Evolutionary conservation across 2,329 filamentous ascomycete species (phyloP).

Genomic region (Aspergillus felis): DNA sequence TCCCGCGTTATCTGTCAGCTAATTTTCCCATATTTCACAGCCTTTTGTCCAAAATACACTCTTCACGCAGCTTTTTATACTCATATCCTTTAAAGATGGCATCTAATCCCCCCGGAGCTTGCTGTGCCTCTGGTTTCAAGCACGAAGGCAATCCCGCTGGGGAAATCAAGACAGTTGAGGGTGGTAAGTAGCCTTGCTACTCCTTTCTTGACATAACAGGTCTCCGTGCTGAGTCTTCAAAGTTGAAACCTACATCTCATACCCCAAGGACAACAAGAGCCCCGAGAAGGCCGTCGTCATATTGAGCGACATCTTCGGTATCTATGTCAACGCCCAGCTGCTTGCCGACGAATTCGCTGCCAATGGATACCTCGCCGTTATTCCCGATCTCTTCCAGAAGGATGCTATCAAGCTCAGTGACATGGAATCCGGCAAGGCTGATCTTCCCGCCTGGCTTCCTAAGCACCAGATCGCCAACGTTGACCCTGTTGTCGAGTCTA

Average conservation of each 20-base stretch:
- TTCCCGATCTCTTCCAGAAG: constrained; percentile 69
- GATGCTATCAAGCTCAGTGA: constrained; percentile 57
- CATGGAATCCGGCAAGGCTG: constrained; percentile 42
- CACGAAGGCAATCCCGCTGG: constrained; percentile 50
- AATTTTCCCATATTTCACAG: background rate
- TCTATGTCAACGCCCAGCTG: constrained; percentile 58
- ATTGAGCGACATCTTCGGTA: constrained; percentile 57
- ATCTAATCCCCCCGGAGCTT: constrained; percentile 47
- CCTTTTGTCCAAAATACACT: background rate
- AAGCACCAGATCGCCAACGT: constrained; percentile 48
- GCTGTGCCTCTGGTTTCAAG: constrained; percentile 49
- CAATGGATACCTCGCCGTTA: constrained; percentile 65
- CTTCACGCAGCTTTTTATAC: background rate
- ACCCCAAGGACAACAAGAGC: constrained; percentile 49
- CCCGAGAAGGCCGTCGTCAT: constrained; percentile 54
- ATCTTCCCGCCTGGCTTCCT: constrained; percentile 49
- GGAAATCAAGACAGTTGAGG: constrained; percentile 45
- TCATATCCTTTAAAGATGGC: constrained; percentile 39
- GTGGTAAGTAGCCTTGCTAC: constrained; percentile 32
- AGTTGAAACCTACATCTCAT: constrained; percentile 56
- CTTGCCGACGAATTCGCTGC: constrained; percentile 72
- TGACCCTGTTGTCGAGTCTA: constrained; percentile 51
- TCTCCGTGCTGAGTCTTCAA: background rate
- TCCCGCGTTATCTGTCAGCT: background rate
- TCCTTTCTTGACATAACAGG: background rate